Conservation (phyloP, 164 flowering plant genomes). For the Kalanchoe fedtschenkoi region DNA sequence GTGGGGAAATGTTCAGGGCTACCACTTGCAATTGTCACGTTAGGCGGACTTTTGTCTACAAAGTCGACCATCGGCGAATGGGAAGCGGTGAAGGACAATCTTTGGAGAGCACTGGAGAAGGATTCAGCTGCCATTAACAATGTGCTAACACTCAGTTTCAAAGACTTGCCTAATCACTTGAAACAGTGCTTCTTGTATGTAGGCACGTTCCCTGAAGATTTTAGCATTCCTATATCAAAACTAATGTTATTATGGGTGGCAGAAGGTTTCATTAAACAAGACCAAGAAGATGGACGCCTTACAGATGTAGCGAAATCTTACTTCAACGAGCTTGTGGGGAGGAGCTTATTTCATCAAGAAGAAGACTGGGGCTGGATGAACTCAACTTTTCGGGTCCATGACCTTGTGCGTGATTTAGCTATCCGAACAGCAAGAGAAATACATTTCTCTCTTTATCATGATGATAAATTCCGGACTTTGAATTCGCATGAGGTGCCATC, state of each 20-base stretch:
- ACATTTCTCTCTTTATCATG: background rate
- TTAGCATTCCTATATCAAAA: background rate
- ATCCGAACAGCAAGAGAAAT: background rate
- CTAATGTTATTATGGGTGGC: slow-evolving; percentile 5
- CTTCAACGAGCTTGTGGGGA: slow-evolving; percentile 6
- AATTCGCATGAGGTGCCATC: background rate
- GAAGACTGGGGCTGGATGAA: too few relatives aligned
- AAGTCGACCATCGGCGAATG: slow-evolving; percentile 12
- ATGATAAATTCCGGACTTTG: background rate
- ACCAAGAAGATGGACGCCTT: background rate
- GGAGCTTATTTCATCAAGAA: slow-evolving; percentile 6
- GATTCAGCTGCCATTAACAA: slow-evolving; percentile 4
- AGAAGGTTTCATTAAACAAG: background rate
- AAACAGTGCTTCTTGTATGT: slow-evolving; percentile 1
- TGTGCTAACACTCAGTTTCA: slow-evolving; percentile 3
- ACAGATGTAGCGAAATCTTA: background rate
- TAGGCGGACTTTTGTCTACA: slow-evolving; percentile 24
- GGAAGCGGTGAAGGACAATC: slow-evolving; percentile 15
- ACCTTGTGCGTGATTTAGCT: slow-evolving; percentile 4
- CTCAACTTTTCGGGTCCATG: slow-evolving; percentile 5
- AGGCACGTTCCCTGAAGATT: slow-evolving; percentile 9
- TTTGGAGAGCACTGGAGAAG: slow-evolving; percentile 8
- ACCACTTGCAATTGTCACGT: slow-evolving; percentile 20
- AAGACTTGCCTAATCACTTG: slow-evolving; percentile 2
- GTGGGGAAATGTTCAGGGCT: slow-evolving; percentile 16